These are phyloP conservation scores for Endocarpon pusillum DNA, from an alignment of 495 filamentous ascomycete genomes.

Conservation along the genomic window DNA sequence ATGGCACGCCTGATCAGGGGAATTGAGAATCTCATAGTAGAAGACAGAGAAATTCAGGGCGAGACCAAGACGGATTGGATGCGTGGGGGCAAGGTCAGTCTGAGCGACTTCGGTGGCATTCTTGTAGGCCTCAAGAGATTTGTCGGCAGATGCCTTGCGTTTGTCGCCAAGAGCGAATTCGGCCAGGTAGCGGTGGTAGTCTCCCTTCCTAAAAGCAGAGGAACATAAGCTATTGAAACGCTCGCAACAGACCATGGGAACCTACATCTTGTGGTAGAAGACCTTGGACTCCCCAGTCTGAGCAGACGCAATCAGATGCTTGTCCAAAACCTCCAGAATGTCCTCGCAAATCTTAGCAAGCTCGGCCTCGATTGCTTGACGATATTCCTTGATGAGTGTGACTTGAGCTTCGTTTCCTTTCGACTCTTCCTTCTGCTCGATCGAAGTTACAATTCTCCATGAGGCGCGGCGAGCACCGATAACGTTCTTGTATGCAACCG, in stretches of 20 bases:
- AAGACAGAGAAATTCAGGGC: constrained; percentile 99
- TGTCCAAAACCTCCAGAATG: constrained; percentile 89
- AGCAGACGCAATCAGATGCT: constrained; percentile 92
- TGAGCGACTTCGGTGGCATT: constrained; percentile 97
- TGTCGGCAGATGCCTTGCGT: constrained; percentile 92
- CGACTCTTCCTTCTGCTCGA: constrained; percentile 99
- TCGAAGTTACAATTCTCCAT: constrained; percentile 99
- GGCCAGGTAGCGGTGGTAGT: constrained; percentile 98
- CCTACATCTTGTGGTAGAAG: constrained; percentile 99
- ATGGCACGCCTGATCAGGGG: constrained; percentile 95
- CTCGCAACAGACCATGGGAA: constrained; percentile 11
- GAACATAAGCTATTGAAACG: constrained; percentile 4
- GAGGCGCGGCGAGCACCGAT: constrained; percentile 96
- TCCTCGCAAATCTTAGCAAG: constrained; percentile 97
- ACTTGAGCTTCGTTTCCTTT: constrained; percentile 99
- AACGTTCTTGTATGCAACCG: constrained; percentile 99
- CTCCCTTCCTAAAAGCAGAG: constrained; percentile 70
- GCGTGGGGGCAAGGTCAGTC: constrained; percentile 92
- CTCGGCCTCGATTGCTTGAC: constrained; percentile 96
- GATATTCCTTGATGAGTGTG: constrained; percentile 88
- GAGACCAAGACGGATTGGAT: constrained; percentile 95
- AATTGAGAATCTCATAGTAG: constrained; percentile 99
- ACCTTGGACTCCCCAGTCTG: constrained; percentile 98
- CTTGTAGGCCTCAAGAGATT: constrained; percentile 98
- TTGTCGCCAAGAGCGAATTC: constrained; percentile 98